Conservation (phyloP, 2,329 filamentous ascomycete species). For the Trichothecium roseum region DNA sequence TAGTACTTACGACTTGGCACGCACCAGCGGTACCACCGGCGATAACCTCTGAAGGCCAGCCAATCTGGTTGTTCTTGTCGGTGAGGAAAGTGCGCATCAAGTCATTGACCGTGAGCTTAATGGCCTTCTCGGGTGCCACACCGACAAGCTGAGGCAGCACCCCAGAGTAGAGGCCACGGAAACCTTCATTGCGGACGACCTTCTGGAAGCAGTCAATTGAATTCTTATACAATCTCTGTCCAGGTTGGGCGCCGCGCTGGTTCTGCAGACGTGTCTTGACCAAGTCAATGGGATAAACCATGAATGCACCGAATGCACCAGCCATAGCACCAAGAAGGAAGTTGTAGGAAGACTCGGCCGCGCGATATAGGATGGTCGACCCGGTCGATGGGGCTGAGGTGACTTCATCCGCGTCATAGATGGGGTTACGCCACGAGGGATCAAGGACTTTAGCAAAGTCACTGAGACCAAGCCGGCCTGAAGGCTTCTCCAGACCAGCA, state of each 20-base stretch:
- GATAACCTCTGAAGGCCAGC: constrained; percentile 61
- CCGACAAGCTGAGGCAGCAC: constrained; percentile 91
- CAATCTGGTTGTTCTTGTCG: constrained; percentile 64
- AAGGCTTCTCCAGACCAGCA: constrained; percentile 81
- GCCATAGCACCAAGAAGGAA: constrained; percentile 83
- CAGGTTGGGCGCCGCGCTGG: constrained; percentile 73
- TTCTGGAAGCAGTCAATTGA: constrained; percentile 92
- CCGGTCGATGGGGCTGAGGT: constrained; percentile 19
- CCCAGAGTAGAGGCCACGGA: constrained; percentile 84
- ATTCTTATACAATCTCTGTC: constrained; percentile 90
- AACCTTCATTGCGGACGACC: constrained; percentile 85
- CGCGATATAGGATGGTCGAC: constrained; percentile 41
- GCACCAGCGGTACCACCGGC: constrained; percentile 83
- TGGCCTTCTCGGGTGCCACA: constrained; percentile 98
- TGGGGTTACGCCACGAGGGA: constrained; percentile 70
- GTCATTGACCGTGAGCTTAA: constrained; percentile 98
- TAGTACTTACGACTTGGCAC: constrained; percentile 83
- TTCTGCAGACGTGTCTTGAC: constrained; percentile 99
- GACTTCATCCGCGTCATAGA: constrained; percentile 38
- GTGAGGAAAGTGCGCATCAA: constrained; percentile 69
- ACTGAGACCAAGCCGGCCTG: constrained; percentile 66
- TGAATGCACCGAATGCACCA: constrained; percentile 95
- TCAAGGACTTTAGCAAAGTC: constrained; percentile 96
- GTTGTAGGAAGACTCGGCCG: constrained; percentile 69
- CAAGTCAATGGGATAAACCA: constrained; percentile 98